Conservation (phyloP, 306 rosid species). For the Fragaria nilgerrensis region DNA sequence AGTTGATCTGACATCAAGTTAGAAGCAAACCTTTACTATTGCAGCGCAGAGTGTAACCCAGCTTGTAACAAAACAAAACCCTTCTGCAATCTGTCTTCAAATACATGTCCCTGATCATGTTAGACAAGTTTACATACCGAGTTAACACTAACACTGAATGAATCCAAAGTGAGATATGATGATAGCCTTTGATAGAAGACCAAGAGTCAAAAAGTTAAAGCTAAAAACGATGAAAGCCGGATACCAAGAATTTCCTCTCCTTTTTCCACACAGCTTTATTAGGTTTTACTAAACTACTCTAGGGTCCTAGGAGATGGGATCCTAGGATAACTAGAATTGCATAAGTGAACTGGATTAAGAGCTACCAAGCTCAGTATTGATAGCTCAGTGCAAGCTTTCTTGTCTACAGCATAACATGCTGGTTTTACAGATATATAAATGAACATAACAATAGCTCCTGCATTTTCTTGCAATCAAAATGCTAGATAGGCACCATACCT, state of each 20-base stretch:
- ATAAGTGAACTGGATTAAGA: background rate
- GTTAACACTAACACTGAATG: background rate
- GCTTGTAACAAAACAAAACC: no score
- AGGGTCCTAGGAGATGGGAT: background rate
- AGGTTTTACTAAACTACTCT: background rate
- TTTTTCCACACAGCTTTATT: conserved; percentile 23
- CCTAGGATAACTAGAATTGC: background rate
- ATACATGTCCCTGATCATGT: background rate
- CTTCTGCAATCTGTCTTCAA: no score
- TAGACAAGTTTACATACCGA: background rate
- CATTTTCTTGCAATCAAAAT: no score
- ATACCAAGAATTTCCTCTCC: conserved; percentile 20
- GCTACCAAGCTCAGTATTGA: background rate
- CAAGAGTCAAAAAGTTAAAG: background rate
- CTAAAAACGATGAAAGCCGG: conserved; percentile 28
- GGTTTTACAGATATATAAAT: no score
- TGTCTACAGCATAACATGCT: no score
- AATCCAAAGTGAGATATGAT: background rate
- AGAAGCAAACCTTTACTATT: background rate
- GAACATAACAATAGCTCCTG: no score
- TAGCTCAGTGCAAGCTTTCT: no score
- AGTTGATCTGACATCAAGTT: background rate
- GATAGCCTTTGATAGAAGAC: background rate
- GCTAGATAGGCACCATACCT: no score
- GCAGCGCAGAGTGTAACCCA: no score